These are phyloP conservation scores for Crithidia thermophila DNA, from an alignment of 208 protist genomes.

Conservation along the genomic window DNA sequence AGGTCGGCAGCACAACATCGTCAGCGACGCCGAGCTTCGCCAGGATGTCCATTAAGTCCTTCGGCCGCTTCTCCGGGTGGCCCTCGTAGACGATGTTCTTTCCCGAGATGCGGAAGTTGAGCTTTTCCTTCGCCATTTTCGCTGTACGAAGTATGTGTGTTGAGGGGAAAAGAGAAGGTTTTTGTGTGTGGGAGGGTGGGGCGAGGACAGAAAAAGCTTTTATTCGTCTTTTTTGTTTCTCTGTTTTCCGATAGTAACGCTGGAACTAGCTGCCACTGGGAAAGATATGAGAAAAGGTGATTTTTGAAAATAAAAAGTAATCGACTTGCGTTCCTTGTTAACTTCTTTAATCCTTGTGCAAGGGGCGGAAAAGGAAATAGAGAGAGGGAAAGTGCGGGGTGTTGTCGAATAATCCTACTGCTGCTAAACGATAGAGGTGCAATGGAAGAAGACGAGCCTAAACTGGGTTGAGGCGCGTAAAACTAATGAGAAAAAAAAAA, in stretches of 20 bases:
- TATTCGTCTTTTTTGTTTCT: background rate
- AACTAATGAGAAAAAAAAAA: no score
- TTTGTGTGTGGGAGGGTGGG: conserved; percentile 4
- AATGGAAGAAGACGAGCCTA: background rate
- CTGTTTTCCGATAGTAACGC: background rate
- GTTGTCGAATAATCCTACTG: no score
- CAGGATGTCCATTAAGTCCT: conserved; percentile 83
- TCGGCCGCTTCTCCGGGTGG: conserved; percentile 52
- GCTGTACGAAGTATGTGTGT: background rate
- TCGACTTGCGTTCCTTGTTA: no score
- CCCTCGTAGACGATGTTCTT: conserved; percentile 78
- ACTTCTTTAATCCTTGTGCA: background rate
- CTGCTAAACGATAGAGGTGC: background rate
- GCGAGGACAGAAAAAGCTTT: background rate
- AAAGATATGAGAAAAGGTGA: background rate
- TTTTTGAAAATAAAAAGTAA: background rate
- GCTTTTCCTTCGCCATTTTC: conserved; percentile 73
- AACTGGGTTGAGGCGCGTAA: no score
- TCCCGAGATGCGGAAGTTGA: conserved; percentile 66
- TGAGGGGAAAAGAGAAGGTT: background rate
- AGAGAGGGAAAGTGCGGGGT: background rate
- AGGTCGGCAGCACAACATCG: conserved; percentile 47
- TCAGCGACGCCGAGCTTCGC: conserved; percentile 66
- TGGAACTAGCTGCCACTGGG: no score
- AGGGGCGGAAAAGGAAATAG: background rate